Conservation (phyloP, 768 basidiomycete genomes). For the Rhizopogon roseolus region DNA sequence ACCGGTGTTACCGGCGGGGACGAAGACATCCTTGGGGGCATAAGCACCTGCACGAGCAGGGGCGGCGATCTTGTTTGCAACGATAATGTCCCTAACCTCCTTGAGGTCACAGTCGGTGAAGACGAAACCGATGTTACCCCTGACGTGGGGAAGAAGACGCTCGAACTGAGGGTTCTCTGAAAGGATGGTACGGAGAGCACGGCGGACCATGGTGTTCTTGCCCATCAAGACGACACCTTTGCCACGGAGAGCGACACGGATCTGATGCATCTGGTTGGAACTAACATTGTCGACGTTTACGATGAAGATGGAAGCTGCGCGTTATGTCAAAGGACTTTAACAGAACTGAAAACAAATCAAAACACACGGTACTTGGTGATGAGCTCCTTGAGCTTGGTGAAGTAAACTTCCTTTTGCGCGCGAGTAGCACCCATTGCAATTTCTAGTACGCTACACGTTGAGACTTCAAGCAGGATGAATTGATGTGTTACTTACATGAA, state of each 20-base stretch:
- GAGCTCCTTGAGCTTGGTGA: slow-evolving; percentile 90
- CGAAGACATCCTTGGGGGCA: slow-evolving; percentile 87
- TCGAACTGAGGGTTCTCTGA: slow-evolving; percentile 91
- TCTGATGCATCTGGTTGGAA: slow-evolving; percentile 99
- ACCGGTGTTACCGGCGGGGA: slow-evolving; percentile 96
- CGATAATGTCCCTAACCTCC: slow-evolving; percentile 89
- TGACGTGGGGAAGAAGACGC: slow-evolving; percentile 92
- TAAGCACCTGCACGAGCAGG: slow-evolving; percentile 98
- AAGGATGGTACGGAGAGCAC: slow-evolving; percentile 90
- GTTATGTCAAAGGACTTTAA: neutral
- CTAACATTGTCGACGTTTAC: slow-evolving; percentile 99
- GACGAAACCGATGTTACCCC: slow-evolving; percentile 98
- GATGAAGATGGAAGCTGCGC: slow-evolving; percentile 92
- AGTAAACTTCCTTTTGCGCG: slow-evolving; percentile 88
- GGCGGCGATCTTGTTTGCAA: slow-evolving; percentile 96
- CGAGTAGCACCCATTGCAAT: slow-evolving; percentile 86
- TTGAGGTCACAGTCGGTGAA: slow-evolving; percentile 92
- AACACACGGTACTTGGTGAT: slow-evolving; percentile 82
- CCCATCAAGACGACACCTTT: slow-evolving; percentile 98
- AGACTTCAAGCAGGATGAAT: neutral
- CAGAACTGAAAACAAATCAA: neutral
- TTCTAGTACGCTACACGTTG: slow-evolving; percentile 9
- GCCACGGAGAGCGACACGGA: slow-evolving; percentile 92
- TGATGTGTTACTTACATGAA: slow-evolving; percentile 21
- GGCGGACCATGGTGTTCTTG: slow-evolving; percentile 99